phyloP scores from a whole-genome alignment of 257 asterid genomes.

The Solanum etuberosum region DNA sequence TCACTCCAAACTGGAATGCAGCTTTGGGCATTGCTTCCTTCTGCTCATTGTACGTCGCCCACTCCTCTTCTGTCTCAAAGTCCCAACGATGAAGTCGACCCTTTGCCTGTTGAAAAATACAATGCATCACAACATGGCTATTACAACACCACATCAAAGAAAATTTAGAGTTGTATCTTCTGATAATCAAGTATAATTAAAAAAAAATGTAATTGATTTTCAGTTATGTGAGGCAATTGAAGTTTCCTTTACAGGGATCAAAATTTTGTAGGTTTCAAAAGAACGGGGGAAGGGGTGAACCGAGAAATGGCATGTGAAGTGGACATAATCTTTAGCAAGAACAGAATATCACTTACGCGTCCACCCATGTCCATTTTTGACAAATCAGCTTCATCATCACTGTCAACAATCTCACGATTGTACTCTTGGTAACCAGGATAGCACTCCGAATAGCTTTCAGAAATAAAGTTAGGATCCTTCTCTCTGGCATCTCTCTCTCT shows the following conservation, averaged over 20 bases:
- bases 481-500: conserved; percentile 97
- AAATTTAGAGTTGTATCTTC: not conserved
- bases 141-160: not conserved
- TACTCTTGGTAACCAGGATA: conserved; percentile 98
- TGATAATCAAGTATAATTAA: not conserved
- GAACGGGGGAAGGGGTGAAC: not conserved
- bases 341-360: conserved; percentile 46
- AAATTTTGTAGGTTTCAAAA: not conserved
- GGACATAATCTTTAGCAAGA: not conserved
- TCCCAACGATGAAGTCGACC: conserved; percentile 99
- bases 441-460: conserved; percentile 98
- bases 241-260: not conserved
- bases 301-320: not conserved
- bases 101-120: conserved; percentile 50
- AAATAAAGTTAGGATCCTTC: conserved; percentile 93
- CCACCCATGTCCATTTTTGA: conserved; percentile 99
- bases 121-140: not conserved
- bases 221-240: not conserved
- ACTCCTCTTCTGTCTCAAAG: conserved; percentile 97
- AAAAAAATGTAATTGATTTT: not conserved
- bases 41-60: conserved; percentile 96
- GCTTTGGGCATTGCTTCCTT: conserved; percentile 99
- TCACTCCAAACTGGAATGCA: conserved; percentile 98
- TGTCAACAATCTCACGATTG: conserved; percentile 87
- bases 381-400: conserved; percentile 93